Base-by-base conservation (phyloP, 257 asterid species). In the Nicotiana attenuata region DNA sequence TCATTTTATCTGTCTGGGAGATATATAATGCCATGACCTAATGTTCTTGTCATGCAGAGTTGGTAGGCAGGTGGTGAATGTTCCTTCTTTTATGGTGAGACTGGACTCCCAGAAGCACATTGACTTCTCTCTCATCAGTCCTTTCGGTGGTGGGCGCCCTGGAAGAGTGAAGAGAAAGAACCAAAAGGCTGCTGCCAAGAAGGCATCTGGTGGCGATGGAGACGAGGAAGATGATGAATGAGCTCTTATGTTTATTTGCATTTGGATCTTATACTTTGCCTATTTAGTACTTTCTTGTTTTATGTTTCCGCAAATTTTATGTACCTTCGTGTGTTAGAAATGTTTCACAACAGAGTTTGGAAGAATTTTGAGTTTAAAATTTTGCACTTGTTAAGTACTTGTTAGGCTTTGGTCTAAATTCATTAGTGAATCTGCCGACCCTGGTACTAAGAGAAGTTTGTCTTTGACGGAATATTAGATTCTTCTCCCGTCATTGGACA, bases 61-160 rank as follows among this genome's bases (percentile, higher is more conserved):
- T 84, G 96, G 93, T 33, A 87, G 93, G 79, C 92, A 92, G 79
- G 96, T 90, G 78, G 96, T 90, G 3, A 92, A 92, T n/a, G 96
- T 92, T 57, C 89, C 93, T 5, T 92, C 91, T 0, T 90, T 90
- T 81, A 78, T 92, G 88, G 96, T 92, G 80, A 90, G 89, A 78
- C 84, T 92, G 33, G 96, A 92, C 79, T 92, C 96, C 5, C 94
- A 90, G 85, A 89, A 92, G 83, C 94, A 90, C 83, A 89, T 92
- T 28, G 93, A 92, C 78, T 91, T 91, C 89, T 91, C 96, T 16
- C 92, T 91, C 47, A 91, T 91, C 5, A 91, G 96, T 68, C 94
- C 96, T 1, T 88, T 92, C 6, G 94, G 93, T 16, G 96, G 91
- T 59, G 96, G 96, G 26, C 91, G 94, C 4, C 91, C 94, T 1